phyloP scores from a whole-genome alignment of 2,329 filamentous ascomycete species.

The Diaporthe sp. region DNA sequence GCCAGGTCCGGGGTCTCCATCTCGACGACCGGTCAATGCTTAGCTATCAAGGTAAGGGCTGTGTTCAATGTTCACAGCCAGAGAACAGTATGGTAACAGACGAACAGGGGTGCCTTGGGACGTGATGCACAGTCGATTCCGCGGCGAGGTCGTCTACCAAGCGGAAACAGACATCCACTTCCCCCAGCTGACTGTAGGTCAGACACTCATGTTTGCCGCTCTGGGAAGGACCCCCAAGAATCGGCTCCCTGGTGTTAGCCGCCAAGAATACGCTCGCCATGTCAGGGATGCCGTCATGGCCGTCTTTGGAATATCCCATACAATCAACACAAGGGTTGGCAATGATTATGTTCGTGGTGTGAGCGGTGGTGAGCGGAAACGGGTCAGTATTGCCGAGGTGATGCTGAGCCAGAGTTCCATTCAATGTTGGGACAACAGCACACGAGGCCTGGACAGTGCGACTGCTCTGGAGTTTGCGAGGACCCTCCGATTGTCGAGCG shows the following conservation, averaged over 20 bases:
- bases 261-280: conserved; percentile 70
- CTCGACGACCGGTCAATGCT: conserved; percentile 25
- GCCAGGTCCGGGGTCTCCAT: conserved; percentile 32
- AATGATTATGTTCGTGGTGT: conserved; percentile 83
- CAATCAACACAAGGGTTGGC: conserved; percentile 79
- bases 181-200: conserved; percentile 80
- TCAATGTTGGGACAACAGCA: conserved; percentile 81
- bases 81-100: background rate
- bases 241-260: conserved; percentile 70
- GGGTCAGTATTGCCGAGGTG: conserved; percentile 75
- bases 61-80: background rate
- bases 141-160: conserved; percentile 89
- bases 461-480: conserved; percentile 83
- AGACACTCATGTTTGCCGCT: conserved; percentile 84
- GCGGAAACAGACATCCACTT: conserved; percentile 89
- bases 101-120: conserved; percentile 71
- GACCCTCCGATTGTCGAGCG: conserved; percentile 76
- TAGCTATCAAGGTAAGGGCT: conserved; percentile 38
- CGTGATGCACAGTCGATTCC: conserved; percentile 83
- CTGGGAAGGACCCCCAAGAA: conserved; percentile 75
- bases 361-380: conserved; percentile 80
- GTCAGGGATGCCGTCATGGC: conserved; percentile 81
- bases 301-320: conserved; percentile 81
- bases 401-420: conserved; percentile 69
- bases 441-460: conserved; percentile 80